These are phyloP conservation scores for Blastomyces emzantsi DNA, from an alignment of 2,329 filamentous ascomycete species.

Conservation along the genomic window DNA sequence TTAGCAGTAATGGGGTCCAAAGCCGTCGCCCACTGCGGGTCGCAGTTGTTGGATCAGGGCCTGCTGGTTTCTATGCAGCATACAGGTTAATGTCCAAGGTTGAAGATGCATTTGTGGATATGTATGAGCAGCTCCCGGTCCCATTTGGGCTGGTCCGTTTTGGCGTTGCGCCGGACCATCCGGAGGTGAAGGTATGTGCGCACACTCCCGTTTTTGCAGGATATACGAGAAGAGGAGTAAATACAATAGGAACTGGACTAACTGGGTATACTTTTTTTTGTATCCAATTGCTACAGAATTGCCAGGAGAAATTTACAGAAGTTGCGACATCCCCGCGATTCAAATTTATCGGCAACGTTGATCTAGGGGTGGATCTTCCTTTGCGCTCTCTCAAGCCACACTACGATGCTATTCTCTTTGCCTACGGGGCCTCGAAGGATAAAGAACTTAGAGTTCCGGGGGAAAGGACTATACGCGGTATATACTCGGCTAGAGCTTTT, in stretches of 20 bases:
- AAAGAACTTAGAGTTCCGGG: constrained; percentile 68
- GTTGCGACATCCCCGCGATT: constrained; percentile 75
- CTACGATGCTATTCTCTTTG: constrained; percentile 86
- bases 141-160: constrained; percentile 89
- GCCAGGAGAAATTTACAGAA: constrained; percentile 85
- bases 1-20: constrained; percentile 11
- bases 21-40: constrained; percentile 57
- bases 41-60: constrained; percentile 85
- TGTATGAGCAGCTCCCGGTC: constrained; percentile 91
- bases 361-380: constrained; percentile 62
- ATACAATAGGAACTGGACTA: constrained; percentile 6
- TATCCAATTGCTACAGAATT: constrained; percentile 54
- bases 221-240: neutral
- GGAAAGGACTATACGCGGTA: constrained; percentile 59
- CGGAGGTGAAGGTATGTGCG: constrained; percentile 77
- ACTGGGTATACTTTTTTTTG: neutral
- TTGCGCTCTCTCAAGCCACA: constrained; percentile 62
- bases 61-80: constrained; percentile 91
- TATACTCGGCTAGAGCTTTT: constrained; percentile 84
- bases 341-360: constrained; percentile 83
- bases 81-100: constrained; percentile 74
- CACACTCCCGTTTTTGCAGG: neutral
- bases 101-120: constrained; percentile 66
- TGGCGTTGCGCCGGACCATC: constrained; percentile 96
- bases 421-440: constrained; percentile 85